Evolutionary conservation across 176 grass and related monocot genomes (phyloP).

Genomic region (Cenchrus fungigraminus): DNA sequence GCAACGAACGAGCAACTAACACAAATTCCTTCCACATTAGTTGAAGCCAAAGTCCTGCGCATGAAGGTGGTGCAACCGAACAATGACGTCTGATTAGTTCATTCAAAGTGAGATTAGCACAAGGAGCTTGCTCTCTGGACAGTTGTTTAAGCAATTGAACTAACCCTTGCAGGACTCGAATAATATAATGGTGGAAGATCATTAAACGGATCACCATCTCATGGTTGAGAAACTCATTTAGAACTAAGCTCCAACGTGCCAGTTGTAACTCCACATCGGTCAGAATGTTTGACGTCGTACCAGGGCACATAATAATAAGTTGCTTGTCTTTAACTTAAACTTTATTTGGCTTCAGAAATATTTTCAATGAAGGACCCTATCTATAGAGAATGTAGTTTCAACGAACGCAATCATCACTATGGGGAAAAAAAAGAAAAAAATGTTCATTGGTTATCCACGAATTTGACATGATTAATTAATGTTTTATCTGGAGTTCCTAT

Average conservation of each 20-base stretch:
- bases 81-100: neutral
- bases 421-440: neutral
- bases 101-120: neutral
- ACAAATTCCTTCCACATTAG: neutral
- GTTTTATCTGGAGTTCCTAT: neutral
- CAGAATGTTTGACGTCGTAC: neutral
- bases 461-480: neutral
- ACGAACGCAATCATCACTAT: neutral
- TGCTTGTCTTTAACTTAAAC: neutral
- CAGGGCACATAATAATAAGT: neutral
- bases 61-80: neutral
- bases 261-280: neutral
- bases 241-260: no score
- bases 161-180: no score
- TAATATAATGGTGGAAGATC: no score
- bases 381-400: neutral
- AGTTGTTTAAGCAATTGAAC: neutral
- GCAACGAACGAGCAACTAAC: slow-evolving; percentile 7
- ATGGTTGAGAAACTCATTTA: no score
- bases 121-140: neutral
- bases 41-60: neutral
- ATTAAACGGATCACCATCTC: no score
- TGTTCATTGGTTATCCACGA: neutral
- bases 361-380: neutral
- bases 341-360: neutral